Base-by-base conservation (phyloP, 2,329 filamentous ascomycete species). In the Cordyceps militaris region DNA sequence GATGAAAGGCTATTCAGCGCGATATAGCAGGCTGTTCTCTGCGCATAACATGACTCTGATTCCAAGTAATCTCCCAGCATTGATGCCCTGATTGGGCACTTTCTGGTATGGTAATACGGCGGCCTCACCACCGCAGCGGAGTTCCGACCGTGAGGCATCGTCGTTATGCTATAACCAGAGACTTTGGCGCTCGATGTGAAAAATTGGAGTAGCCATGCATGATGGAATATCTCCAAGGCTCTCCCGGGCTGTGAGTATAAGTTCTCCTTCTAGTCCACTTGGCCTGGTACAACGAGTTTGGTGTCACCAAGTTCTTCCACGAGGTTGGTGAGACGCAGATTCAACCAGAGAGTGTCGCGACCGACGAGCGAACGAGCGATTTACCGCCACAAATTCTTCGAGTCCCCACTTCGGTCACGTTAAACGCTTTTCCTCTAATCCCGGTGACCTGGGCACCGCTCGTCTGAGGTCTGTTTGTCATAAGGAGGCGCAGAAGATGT, bases 401-500 rank as follows among this genome's bases (percentile, higher is more conserved):
- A n/a, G 21, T 32, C 21, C 26, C 43, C 53, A 48, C 43, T 43
- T 43, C 26, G 19, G 13, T 49, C 44, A 30, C 26, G 24, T 50
- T 16, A 16, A 56, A n/a, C 21, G 13, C n/a, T 26, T 42, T 32
- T 42, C 34, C 6, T 14, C 26, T 34, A 42, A 19, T 36, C 9
- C 23, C 19, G 32, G 44, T 11, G 30, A 46, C 44, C n/a, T 32
- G 21, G 36, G 28, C 21, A 32, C 9, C 24, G 24, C 3, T 34
- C 43, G 21, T 49, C n/a, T 43, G 11, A 43, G 34, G 8, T 14
- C 24, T 23, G 13, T 10, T 34, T 42, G 34, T 28, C 19, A 30
- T 47, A 43, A 42, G 6, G 54, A 42, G 46, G 54, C 54, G 54
- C 34, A 43, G 26, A 50, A 16, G 34, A 56, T 34, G 54, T 43